Conservation (phyloP, 2,329 filamentous ascomycete genomes). For the Macrophomina pseudophaseolina region DNA sequence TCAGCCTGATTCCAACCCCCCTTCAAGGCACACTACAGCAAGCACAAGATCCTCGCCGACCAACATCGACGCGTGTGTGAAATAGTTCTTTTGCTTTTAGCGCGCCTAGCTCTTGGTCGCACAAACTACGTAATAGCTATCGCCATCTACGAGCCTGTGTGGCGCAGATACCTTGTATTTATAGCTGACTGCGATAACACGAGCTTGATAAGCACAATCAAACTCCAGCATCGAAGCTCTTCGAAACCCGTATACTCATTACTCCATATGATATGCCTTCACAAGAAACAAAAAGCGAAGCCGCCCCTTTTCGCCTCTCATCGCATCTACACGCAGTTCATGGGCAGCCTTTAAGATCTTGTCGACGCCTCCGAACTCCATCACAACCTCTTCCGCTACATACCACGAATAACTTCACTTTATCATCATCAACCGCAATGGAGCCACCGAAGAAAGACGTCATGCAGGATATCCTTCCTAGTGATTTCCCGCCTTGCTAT, state of each 20-base stretch:
- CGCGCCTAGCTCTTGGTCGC: neutral
- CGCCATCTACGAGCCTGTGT: too few species aligned
- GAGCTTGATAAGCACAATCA: too few species aligned
- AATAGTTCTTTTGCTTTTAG: neutral
- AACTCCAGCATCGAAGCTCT: too few species aligned
- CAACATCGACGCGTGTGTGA: neutral
- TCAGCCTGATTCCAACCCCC: neutral
- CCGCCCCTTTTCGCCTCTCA: too few species aligned
- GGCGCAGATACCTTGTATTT: too few species aligned
- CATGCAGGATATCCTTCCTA: conserved; percentile 1
- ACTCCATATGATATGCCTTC: too few species aligned
- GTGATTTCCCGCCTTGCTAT: conserved; percentile 17
- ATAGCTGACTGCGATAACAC: too few species aligned
- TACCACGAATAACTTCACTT: too few species aligned
- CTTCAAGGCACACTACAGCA: neutral
- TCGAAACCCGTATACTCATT: too few species aligned
- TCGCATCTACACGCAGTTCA: too few species aligned
- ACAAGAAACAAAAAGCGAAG: too few species aligned
- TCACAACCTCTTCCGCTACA: neutral
- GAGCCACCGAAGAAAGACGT: neutral
- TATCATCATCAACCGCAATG: neutral
- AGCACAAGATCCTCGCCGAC: neutral
- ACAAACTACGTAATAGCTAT: neutral
- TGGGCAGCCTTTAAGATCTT: too few species aligned
- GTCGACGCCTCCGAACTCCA: neutral